Evolutionary conservation across 169 alveolate genomes (phyloP), one percentile per base, ranked within the genome.

Genomic region (Eimeria acervulina): DNA sequence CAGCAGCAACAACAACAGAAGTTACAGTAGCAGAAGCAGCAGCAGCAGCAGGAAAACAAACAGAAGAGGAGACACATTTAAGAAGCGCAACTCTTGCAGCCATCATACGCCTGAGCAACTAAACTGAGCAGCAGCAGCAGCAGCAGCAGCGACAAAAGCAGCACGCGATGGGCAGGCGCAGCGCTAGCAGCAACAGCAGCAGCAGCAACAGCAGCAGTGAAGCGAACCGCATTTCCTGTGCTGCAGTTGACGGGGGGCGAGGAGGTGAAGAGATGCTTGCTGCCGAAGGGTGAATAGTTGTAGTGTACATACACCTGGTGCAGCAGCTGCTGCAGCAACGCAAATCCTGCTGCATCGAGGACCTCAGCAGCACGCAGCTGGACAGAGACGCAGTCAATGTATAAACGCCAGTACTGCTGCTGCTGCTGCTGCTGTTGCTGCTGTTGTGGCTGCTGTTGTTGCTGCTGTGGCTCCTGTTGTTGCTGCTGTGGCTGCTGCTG

Each of bases 161-260:
- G n/a, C n/a, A n/a, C n/a, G n/a, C n/a, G n/a, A n/a, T n/a, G n/a
- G n/a, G n/a, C n/a, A n/a, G n/a, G n/a, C 13, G 21, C n/a, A n/a
- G n/a, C n/a, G n/a, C n/a, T 17, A 74, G 55, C 55, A 47, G 55
- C 55, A 47, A 47, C 55, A 28, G 78, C 5, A 66, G 78, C 78
- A 26, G 78, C 78, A 26, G 78, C 28, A 66, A 15, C 40, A 66
- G 55, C 55, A 47, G 55, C 55, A 47, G 55, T 12, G n/a, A n/a
- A 28, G 36, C 78, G 7, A 6, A 66, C 78, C 78, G 78, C 78
- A n/a, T 61, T 42, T 61, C 84, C 70, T 1, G 66, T 40, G 84
- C 63, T 88, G 84, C 94, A 88, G 94, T 88, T 74, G n/a, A 88
- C 94, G n/a, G 94, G 85, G 28, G 94, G 94, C 31, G 40, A 36